These are phyloP conservation scores for Bipolaris cookei DNA, from an alignment of 2,329 filamentous ascomycete genomes.

Conservation along the genomic window DNA sequence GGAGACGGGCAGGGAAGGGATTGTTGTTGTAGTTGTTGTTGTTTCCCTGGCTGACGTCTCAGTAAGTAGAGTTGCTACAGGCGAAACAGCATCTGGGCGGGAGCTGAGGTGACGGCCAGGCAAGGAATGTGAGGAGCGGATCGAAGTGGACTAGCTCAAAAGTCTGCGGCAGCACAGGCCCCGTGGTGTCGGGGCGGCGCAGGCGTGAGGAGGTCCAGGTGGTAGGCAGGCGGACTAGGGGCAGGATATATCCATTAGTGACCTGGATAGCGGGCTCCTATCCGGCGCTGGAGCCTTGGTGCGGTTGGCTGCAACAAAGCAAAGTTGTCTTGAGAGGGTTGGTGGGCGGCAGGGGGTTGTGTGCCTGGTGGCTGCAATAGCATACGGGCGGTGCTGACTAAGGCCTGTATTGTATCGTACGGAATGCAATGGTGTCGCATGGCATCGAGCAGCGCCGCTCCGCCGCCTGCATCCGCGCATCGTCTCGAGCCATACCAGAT, in stretches of 20 bases:
- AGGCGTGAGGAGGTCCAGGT: slow-evolving; percentile 14
- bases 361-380: slow-evolving; percentile 9
- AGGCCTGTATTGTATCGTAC: slow-evolving; percentile 7
- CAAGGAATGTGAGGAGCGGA: slow-evolving; percentile 39
- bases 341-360: slow-evolving; percentile 25
- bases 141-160: slow-evolving; percentile 36
- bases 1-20: slow-evolving; percentile 17
- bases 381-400: slow-evolving; percentile 15
- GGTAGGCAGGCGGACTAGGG: slow-evolving; percentile 7
- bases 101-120: slow-evolving; percentile 38
- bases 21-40: slow-evolving; percentile 13
- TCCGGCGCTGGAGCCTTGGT: slow-evolving; percentile 33
- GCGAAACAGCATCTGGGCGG: slow-evolving; percentile 32
- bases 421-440: neutral
- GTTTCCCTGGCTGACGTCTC: slow-evolving; percentile 36
- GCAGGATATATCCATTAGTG: slow-evolving; percentile 4
- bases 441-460: neutral
- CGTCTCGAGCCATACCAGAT: slow-evolving; percentile 5
- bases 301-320: slow-evolving; percentile 16
- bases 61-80: slow-evolving; percentile 34
- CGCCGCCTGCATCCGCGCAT: neutral
- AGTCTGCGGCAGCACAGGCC: slow-evolving; percentile 35
- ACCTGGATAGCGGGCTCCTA: slow-evolving; percentile 11
- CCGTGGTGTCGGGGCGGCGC: slow-evolving; percentile 22
- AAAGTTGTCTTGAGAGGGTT: slow-evolving; percentile 20